Evolutionary conservation across 2,329 filamentous ascomycete genomes (phyloP).

Genomic region (Pseudogymnoascus sp.): DNA sequence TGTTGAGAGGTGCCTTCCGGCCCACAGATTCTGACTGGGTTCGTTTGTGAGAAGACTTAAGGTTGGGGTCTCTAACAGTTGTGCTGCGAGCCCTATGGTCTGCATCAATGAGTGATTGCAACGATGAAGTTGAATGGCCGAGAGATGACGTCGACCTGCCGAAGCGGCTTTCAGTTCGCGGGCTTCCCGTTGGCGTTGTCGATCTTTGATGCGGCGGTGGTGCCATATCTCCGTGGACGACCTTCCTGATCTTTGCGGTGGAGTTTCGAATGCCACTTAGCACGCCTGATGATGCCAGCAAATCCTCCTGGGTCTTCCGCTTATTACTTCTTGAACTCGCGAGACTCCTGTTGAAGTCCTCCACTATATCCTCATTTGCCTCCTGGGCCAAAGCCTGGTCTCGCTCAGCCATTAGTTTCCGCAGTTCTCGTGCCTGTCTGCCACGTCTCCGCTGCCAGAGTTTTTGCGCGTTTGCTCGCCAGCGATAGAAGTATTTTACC

Average conservation of each 20-base stretch:
- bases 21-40: slow-evolving; percentile 1
- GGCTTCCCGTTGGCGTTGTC: slow-evolving; percentile 3
- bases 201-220: not conserved
- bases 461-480: slow-evolving; percentile 22
- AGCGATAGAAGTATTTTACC: slow-evolving; percentile 24
- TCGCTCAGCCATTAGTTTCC: slow-evolving; percentile 24
- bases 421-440: slow-evolving; percentile 23
- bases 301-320: slow-evolving; percentile 20
- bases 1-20: not conserved
- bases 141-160: slow-evolving; percentile 4
- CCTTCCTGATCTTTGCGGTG: slow-evolving; percentile 15
- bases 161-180: not conserved
- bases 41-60: not conserved
- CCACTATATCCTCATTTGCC: slow-evolving; percentile 19
- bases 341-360: slow-evolving; percentile 23
- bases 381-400: slow-evolving; percentile 7
- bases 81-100: not conserved
- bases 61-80: not conserved
- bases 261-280: slow-evolving; percentile 23
- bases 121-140: slow-evolving; percentile 2
- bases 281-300: slow-evolving; percentile 21
- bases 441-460: slow-evolving; percentile 23
- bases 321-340: slow-evolving; percentile 11
- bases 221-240: slow-evolving; percentile 15
- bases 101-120: slow-evolving; percentile 4